Conservation (phyloP, 768 basidiomycete species). For the Chalciporus chontae region DNA sequence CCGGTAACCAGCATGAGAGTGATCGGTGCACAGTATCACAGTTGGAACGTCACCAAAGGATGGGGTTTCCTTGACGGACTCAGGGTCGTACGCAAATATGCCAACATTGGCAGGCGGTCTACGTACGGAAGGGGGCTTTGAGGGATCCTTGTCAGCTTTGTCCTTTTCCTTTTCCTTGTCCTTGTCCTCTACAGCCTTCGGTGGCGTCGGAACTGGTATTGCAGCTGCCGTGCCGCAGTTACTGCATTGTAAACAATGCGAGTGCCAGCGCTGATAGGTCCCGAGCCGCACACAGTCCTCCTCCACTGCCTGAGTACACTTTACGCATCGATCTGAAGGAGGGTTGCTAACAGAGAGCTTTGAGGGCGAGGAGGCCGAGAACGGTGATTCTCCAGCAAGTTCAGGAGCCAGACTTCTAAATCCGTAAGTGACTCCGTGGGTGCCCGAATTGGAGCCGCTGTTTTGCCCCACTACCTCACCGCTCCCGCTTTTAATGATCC, state of each 20-base stretch:
- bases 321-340: slow-evolving; percentile 88
- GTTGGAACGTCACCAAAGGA: slow-evolving; percentile 74
- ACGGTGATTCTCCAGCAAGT: slow-evolving; percentile 85
- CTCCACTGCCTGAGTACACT: slow-evolving; percentile 87
- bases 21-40: slow-evolving; percentile 73
- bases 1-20: slow-evolving; percentile 63
- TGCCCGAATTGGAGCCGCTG: slow-evolving; percentile 60
- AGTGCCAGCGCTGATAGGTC: slow-evolving; percentile 98
- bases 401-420: slow-evolving; percentile 90
- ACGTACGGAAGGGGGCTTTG: slow-evolving; percentile 61
- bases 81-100: slow-evolving; percentile 74
- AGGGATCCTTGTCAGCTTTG: slow-evolving; percentile 41
- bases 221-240: slow-evolving; percentile 77
- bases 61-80: slow-evolving; percentile 60
- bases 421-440: slow-evolving; percentile 86
- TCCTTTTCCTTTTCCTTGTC: slow-evolving; percentile 44
- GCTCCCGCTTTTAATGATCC: slow-evolving; percentile 72
- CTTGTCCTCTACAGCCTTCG: slow-evolving; percentile 49
- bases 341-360: slow-evolving; percentile 62
- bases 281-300: slow-evolving; percentile 95
- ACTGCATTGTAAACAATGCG: slow-evolving; percentile 83
- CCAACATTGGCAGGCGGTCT: slow-evolving; percentile 80
- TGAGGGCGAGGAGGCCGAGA: slow-evolving; percentile 40
- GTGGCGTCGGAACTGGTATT: slow-evolving; percentile 48
- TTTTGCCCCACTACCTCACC: slow-evolving; percentile 49